Evolutionary conservation across 768 basidiomycete species (phyloP), one percentile per base, ranked within the genome.

Genomic region (Leccinum uliginosum): DNA sequence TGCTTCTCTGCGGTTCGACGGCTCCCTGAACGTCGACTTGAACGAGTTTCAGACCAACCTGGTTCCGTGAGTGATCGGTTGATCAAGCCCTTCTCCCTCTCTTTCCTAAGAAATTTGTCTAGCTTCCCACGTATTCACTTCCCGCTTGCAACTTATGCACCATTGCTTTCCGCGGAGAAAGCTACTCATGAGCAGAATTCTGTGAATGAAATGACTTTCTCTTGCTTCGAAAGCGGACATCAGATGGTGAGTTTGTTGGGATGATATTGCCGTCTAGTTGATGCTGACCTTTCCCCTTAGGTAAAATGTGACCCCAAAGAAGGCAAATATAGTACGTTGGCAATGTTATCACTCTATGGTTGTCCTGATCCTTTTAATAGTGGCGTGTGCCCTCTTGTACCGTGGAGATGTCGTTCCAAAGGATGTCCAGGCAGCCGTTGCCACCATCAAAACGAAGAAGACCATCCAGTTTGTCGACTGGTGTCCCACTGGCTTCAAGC

Each of bases 11-110:
- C 91, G 96, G 59, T 98, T 98, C 74, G 95, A 96, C 66, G 96
- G 96, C 24, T 95, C 93, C 53, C 80, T 98, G 67, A 98, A 98
- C 73, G 96, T 98, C 65, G 96, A 98, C 74, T 74, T 98, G 65
- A 93, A 89, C 74, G 96, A 98, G 76, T 98, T 98, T 83, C 96
- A 98, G 79, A 98, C 95, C 50, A 98, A 98, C 76, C 77, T 98
- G 74, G 95, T 98, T 53, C 95, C 96, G 87, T 95, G 70, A 78
- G 91, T 82, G 40, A 52, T 40, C n/a, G n/a, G 10, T 40, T 40
- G 38, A 40, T 17, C 40, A 19, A 3, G 7, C 19, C 17, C 11
- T 12, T 47, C 38, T 5, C 15, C n/a, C 12, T 27, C 23, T 51
- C 19, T 48, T 34, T 48, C 49, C 44, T 51, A 27, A 57, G 45